Conservation (phyloP, 176 grass and related monocot species). For the Oryza rufipogon region DNA sequence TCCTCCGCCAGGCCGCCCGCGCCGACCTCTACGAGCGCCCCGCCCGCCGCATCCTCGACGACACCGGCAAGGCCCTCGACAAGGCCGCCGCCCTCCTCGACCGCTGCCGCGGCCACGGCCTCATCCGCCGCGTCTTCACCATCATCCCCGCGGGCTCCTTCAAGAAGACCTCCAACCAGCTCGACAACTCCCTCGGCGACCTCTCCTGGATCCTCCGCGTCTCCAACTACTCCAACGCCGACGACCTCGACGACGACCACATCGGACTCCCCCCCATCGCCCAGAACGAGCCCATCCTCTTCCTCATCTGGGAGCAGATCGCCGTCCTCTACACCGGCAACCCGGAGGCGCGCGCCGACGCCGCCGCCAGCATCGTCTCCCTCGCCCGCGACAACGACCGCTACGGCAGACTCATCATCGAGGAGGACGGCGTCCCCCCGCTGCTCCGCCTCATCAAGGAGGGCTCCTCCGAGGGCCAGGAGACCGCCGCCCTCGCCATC, state of each 20-base stretch:
- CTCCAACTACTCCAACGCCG: constrained; percentile 47
- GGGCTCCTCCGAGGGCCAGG: constrained; percentile 68
- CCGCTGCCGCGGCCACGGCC: constrained; percentile 50
- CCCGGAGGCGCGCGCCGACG: constrained; percentile 64
- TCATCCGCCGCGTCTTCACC: constrained; percentile 58
- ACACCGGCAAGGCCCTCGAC: constrained; percentile 80
- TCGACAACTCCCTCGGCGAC: constrained; percentile 85
- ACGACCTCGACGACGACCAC: constrained; percentile 54
- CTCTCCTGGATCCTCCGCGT: constrained; percentile 84
- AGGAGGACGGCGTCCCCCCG: constrained; percentile 85
- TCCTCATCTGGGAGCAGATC: constrained; percentile 83
- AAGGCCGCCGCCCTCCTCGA: constrained; percentile 52
- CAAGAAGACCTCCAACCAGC: constrained; percentile 47
- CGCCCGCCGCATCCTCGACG: constrained; percentile 77
- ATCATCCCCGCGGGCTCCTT: constrained; percentile 74
- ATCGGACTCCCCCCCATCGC: constrained; percentile 73
- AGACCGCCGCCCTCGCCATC: constrained; percentile 77
- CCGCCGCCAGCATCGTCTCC: constrained; percentile 72
- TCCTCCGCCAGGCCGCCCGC: constrained; percentile 93
- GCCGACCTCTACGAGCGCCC: constrained; percentile 91
- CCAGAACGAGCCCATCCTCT: constrained; percentile 78
- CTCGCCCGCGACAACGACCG: constrained; percentile 81
- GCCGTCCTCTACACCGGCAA: constrained; percentile 62
- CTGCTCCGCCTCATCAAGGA: constrained; percentile 79
- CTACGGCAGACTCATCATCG: constrained; percentile 77